Conservation (phyloP, 805 yeast species). For the Candida ponderosae region DNA sequence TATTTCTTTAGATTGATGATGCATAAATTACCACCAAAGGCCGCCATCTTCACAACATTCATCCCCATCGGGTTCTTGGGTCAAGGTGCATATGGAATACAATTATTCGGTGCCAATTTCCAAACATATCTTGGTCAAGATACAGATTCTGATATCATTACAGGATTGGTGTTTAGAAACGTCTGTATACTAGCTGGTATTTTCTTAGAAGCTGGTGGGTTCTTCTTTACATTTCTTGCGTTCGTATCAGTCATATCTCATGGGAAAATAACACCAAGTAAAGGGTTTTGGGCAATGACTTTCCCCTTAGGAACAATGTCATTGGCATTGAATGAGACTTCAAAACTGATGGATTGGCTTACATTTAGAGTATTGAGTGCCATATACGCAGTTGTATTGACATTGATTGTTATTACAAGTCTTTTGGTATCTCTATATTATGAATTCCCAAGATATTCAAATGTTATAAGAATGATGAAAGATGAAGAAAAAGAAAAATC, state of each 20-base stretch:
- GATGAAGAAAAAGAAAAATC: no score
- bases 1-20: constrained; percentile 53
- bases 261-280: constrained; percentile 33
- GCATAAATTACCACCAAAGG: constrained; percentile 50
- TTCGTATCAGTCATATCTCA: constrained; percentile 23
- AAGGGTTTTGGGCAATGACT: constrained; percentile 76
- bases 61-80: constrained; percentile 81
- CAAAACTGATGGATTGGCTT: constrained; percentile 34
- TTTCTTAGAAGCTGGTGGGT: constrained; percentile 46
- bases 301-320: constrained; percentile 87
- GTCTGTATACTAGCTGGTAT: constrained; percentile 33
- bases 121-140: constrained; percentile 18
- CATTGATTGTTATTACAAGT: constrained; percentile 37
- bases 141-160: constrained; percentile 11
- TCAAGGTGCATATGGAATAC: constrained; percentile 70
- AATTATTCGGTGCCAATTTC: constrained; percentile 42
- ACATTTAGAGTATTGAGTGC: constrained; percentile 59
- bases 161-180: constrained; percentile 24
- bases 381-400: constrained; percentile 48
- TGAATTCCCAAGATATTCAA: constrained; percentile 19
- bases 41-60: constrained; percentile 55
- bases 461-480: no score
- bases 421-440: constrained; percentile 25
- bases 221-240: constrained; percentile 44
- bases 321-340: constrained; percentile 48